Conservation (phyloP, 257 asterid species). For the Solanum tarijense region DNA sequence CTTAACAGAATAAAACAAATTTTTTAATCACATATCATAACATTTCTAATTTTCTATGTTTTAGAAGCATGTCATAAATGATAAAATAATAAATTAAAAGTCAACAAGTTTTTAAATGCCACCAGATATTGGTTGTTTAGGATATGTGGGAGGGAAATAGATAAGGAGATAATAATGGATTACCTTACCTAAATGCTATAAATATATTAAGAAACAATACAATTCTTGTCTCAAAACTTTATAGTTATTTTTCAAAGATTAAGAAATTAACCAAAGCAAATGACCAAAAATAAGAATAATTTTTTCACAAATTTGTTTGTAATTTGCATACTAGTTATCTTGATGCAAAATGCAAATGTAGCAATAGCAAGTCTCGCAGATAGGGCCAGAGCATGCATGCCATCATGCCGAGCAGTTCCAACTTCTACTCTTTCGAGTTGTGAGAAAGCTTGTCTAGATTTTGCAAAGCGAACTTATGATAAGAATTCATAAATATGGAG, state of each 20-base stretch:
- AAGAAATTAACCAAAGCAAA: not conserved
- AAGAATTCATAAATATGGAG: not conserved
- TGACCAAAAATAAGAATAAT: not conserved
- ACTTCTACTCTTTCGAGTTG: not conserved
- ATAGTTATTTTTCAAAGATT: not conserved
- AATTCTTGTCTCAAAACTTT: not conserved
- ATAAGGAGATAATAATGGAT: not conserved
- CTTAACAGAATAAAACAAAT: not conserved
- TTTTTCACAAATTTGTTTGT: not conserved
- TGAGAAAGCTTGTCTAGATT: not conserved
- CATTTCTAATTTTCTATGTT: not conserved
- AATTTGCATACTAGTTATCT: not conserved
- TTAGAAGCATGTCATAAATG: not conserved
- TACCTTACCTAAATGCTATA: not conserved
- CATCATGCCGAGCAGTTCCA: not conserved
- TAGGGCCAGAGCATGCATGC: not conserved
- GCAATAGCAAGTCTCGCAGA: not conserved
- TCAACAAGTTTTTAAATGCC: not conserved
- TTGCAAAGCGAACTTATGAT: not conserved
- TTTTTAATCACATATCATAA: not conserved
- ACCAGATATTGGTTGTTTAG: not conserved
- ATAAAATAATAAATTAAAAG: not conserved
- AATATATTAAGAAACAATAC: not conserved
- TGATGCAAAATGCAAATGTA: not conserved
- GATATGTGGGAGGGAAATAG: not conserved